Conservation (phyloP, 768 basidiomycete species). For the Collybiopsis confluens region DNA sequence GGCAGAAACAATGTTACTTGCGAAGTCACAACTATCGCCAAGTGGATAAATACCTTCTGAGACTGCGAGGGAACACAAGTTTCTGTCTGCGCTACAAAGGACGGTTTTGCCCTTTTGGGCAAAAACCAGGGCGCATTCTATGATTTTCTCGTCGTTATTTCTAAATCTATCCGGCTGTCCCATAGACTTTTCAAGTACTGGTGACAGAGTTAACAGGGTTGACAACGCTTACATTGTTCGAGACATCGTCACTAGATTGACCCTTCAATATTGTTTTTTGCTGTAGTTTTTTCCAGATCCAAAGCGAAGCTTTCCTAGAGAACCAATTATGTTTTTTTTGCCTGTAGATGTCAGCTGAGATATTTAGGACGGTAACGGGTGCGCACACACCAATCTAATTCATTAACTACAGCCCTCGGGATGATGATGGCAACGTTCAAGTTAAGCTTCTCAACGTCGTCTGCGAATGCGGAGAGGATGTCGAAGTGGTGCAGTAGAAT, state of each 20-base stretch:
- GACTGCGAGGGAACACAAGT: constrained; percentile 52
- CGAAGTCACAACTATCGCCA: neutral
- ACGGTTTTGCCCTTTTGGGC: constrained; percentile 37
- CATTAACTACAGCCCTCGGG: constrained; percentile 71
- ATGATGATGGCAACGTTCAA: constrained; percentile 62
- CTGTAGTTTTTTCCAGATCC: constrained; percentile 61
- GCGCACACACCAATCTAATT: constrained; percentile 70
- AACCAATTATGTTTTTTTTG: constrained; percentile 55
- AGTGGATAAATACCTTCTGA: constrained; percentile 36
- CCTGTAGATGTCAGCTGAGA: no score
- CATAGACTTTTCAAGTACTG: neutral
- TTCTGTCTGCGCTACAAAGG: constrained; percentile 67
- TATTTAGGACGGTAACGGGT: no score
- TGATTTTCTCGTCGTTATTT: constrained; percentile 64
- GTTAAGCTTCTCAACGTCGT: constrained; percentile 46
- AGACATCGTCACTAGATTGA: constrained; percentile 62
- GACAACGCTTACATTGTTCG: constrained; percentile 55
- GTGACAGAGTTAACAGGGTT: constrained; percentile 40
- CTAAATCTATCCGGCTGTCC: constrained; percentile 13
- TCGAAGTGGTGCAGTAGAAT: constrained; percentile 67
- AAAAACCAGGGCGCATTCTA: constrained; percentile 74
- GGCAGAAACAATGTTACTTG: no score
- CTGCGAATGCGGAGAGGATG: constrained; percentile 58
- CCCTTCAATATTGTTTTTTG: constrained; percentile 52
- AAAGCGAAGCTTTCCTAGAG: constrained; percentile 64